Conservation (phyloP, 495 filamentous ascomycete genomes). For the Friedmanniomyces simplex region DNA sequence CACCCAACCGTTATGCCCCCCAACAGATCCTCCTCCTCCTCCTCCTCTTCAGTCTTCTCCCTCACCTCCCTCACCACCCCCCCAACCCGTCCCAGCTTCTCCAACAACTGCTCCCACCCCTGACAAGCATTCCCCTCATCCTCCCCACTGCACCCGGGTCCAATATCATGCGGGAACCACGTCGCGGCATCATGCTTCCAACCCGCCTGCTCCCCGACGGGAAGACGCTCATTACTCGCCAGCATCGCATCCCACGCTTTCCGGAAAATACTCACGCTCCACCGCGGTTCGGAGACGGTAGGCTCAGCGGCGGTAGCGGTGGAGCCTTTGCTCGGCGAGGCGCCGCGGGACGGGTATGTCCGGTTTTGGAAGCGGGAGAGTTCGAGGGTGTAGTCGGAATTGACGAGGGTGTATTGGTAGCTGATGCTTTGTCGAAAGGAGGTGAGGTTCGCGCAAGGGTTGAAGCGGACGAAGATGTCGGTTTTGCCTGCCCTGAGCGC, state of each 20-base stretch:
- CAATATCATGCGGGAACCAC: constrained; percentile 19
- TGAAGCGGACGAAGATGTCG: constrained; percentile 8
- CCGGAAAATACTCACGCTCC: constrained; percentile 17
- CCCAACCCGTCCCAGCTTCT: constrained; percentile 14
- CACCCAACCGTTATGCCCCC: constrained; percentile 11
- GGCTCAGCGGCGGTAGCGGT: too few relatives aligned
- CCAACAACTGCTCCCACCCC: constrained; percentile 13
- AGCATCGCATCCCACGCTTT: constrained; percentile 18
- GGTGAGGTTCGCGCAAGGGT: neutral
- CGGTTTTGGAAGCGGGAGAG: constrained; percentile 16
- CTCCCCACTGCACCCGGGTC: neutral
- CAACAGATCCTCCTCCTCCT: neutral
- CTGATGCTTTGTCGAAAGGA: constrained; percentile 12
- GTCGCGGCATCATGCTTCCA: constrained; percentile 10
- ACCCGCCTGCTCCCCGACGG: constrained; percentile 8
- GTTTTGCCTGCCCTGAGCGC: neutral
- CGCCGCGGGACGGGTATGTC: neutral
- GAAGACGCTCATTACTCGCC: constrained; percentile 10
- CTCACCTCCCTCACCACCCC: constrained; percentile 7
- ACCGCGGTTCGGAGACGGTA: constrained; percentile 20
- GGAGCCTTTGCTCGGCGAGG: neutral
- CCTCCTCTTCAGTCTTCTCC: neutral
- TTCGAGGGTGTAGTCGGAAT: constrained; percentile 20
- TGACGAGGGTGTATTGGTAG: constrained; percentile 10
- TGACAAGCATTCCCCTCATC: neutral